A percentile compares a stretch with the other conserved stretches of the same genome.
Conservation (phyloP, 495 filamentous ascomycete genomes). For the Hypoxylon rickii region DNA sequence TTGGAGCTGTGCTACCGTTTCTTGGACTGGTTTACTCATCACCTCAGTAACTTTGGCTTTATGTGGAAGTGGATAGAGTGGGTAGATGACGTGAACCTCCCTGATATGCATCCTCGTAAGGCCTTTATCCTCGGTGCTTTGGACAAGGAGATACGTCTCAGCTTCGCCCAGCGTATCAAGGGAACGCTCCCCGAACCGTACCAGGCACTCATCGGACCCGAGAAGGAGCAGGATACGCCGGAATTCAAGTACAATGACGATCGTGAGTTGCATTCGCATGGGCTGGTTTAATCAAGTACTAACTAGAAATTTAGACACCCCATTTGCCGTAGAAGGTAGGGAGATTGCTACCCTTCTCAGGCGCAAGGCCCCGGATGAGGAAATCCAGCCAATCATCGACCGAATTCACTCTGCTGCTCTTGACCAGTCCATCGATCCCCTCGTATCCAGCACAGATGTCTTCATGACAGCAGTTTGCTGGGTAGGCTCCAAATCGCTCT, state of each 20-base stretch:
- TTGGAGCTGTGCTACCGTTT: slow-evolving; percentile 86
- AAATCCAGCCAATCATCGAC: slow-evolving; percentile 76
- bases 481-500: slow-evolving; percentile 91
- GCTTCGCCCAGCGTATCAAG: slow-evolving; percentile 94
- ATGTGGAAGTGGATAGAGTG: slow-evolving; percentile 99
- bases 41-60: slow-evolving; percentile 98
- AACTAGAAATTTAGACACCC: slow-evolving; percentile 60
- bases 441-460: slow-evolving; percentile 84
- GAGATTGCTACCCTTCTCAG: slow-evolving; percentile 78
- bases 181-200: slow-evolving; percentile 89
- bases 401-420: slow-evolving; percentile 76
- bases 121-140: slow-evolving; percentile 87
- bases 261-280: slow-evolving; percentile 56
- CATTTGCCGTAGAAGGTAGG: slow-evolving; percentile 78
- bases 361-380: slow-evolving; percentile 80
- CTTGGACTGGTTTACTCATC: slow-evolving; percentile 97
- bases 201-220: slow-evolving; percentile 76
- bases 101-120: slow-evolving; percentile 81
- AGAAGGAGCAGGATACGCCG: slow-evolving; percentile 90
- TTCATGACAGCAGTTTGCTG: slow-evolving; percentile 91
- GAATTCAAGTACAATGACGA: slow-evolving; percentile 89
- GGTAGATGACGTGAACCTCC: slow-evolving; percentile 82
- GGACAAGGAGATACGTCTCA: slow-evolving; percentile 96
- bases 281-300: slow-evolving; percentile 1
- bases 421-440: slow-evolving; percentile 69